Base-by-base conservation (phyloP, 208 protist genomes). In the Novymonas esmeraldas region DNA sequence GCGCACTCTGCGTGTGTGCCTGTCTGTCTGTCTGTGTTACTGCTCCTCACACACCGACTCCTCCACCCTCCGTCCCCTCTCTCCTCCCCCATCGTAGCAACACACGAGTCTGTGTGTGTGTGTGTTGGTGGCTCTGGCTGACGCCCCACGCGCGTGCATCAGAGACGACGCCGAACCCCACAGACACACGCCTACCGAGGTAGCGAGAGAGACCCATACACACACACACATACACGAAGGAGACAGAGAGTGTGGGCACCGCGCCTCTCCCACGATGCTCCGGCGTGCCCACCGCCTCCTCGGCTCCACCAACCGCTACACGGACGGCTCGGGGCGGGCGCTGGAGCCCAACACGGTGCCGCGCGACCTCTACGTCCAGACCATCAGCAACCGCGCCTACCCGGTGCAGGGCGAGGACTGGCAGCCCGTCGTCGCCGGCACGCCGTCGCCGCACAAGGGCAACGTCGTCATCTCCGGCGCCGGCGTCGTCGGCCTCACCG, bases 371-470 rank as follows among this genome's bases (percentile, higher is more conserved):
- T 78, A 94, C 71, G 45, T 87, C n/a, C 78, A 81, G 46, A 64
- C 87, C n/a, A 93, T 96, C 62, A 96, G 89, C 73, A 92, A 95
- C 73, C 79, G 87, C 10, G 92, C 92, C 29, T 96, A 96, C 77
- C 92, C 92, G 0, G 72, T 81, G 4, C 75, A 74, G 28, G 85
- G 81, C 5, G 85, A 91, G 59, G 78, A 92, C 72, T 96, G 89
- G 87, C 87, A 95, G 67, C 92, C 84, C 26, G 84, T 88, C 26
- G 77, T 93, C 11, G 80, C 74, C 0, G 79, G 57, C 39, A 72
- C 72, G 49, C 78, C 86, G 0, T 85, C 85, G 0, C 87, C 92
- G 18, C 88, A 95, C 61, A 96, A 96, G 69, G 92, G 92, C 33
- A 85, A 81, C 54, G 85, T 96, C n/a, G 69, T 94, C 59, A 64